Evolutionary conservation across 345 rosid genomes (phyloP), one percentile per base, ranked within the genome.

Genomic region (Carallia pectinifolia): DNA sequence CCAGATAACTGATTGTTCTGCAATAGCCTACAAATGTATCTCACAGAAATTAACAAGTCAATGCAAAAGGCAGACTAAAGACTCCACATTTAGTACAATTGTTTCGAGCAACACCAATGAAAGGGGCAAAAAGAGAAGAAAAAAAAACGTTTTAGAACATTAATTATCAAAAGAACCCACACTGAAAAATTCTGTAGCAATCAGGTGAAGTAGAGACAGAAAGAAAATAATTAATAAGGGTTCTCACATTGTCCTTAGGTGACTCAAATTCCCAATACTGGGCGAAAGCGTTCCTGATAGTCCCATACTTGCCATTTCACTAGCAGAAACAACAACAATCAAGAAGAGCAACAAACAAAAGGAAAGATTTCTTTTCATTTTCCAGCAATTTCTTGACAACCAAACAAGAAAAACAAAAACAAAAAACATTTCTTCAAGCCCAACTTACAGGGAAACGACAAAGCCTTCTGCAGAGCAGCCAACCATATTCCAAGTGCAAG

Each of bases 401-500:
- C 48, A 75, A 74, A 33, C 61, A 63, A 69, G 44, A 52, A 1
- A 1, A 12, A 44, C 10, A 44, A 1, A 44, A 44, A 44, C 10
- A 44, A 38, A 5, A 40, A 68, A 38, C 2, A 13, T 15, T 27
- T 7, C 3, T 31, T 66, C 15, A 13, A 2, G 23, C 19, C 7
- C 65, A 16, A 76, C 98, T 76, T 77, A 94, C 98, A 91, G 85
- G 34, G 97, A 91, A 66, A 78, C 67, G 9, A 91, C 98, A 70
- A 79, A 87, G 23, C 97, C 97, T 78, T 90, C 85, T 58, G 69
- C 27, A 38, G 98, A 94, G 74, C 97, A 94, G 71, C 88, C 92
- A 33, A 94, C 93, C 98, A 90, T 94, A 75, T 80, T 86, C 98
- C 98, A 94, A 72, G 98, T 91, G 78, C 98, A 94, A 34, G 98